Evolutionary conservation across 2,329 filamentous ascomycete genomes (phyloP), one percentile per base, ranked within the genome.

Genomic region (Diaporthe amygdali): DNA sequence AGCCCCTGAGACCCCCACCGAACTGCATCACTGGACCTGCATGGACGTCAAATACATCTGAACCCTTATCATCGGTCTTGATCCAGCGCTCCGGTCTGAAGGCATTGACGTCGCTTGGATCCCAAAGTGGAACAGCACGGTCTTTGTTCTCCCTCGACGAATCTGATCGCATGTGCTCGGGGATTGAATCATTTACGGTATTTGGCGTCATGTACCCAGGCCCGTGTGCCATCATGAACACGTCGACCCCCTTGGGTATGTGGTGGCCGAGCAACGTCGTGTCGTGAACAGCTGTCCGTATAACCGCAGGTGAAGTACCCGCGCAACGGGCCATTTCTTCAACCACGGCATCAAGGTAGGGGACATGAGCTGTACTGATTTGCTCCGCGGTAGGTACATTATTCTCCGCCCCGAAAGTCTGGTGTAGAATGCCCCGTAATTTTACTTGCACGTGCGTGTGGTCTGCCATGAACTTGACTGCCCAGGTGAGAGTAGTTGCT

Each of bases 331-430:
- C 78, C 0, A 82, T 81, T 75, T 86, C 84, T 66, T 82, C 81
- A 77, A 83, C 84, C 47, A 86, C 81, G 67, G 84, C 84, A 73
- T 85, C 82, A 4, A 86, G 77, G 74, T 82, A 86, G 0, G 82
- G 82, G 2, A 86, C 82, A 1, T 79, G 78, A 67, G 85, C 81
- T 0, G 80, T 78, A 5, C 76, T 75, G 12, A 74, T 76, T 47
- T 81, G 73, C 25, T 75, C 72, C 1, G 75, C 75, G 2, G 74
- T 68, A 64, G 81, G 77, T 67, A 80, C 55, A 1, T 74, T 73
- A 70, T 84, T 76, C 69, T 15, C 85, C 77, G 74, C 82, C 81
- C 2, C 80, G 79, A 77, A 81, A 75, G 72, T 30, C 70, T 22
- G 72, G 32, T 77, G 78, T 70, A 84, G 80, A 74, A 83, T 81